A percentile compares a stretch with the other conserved stretches of the same genome.
phyloP scores from a whole-genome alignment of 2,329 filamentous ascomycete genomes.

The Chalaropsis thielavioides region DNA sequence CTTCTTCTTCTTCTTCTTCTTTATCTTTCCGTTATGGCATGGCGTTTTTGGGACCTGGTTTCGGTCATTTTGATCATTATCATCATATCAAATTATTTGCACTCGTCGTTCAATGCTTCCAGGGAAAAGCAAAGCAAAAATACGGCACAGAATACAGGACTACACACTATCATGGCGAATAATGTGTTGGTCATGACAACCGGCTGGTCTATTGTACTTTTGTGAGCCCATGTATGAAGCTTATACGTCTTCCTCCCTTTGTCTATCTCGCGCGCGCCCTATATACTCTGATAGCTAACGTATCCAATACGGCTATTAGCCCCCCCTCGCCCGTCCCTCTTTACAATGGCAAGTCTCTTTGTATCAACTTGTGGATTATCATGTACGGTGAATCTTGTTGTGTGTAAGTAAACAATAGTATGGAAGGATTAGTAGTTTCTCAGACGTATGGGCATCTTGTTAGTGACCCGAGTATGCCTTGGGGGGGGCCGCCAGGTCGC shows the following conservation, averaged over 20 bases:
- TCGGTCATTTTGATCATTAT: constrained; percentile 17
- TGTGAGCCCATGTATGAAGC: too few species aligned
- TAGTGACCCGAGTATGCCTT: constrained; percentile 24
- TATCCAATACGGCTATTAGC: too few species aligned
- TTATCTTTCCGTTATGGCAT: constrained; percentile 16
- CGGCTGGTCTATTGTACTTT: background rate
- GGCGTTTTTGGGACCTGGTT: constrained; percentile 18
- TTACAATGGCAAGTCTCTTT: too few species aligned
- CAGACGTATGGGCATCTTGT: background rate
- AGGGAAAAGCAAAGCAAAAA: background rate
- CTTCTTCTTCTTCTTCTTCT: constrained; percentile 16
- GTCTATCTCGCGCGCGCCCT: background rate
- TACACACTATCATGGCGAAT: background rate
- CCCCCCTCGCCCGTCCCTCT: too few species aligned
- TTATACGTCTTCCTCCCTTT: background rate
- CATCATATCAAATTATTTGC: constrained; percentile 13
- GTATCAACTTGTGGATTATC: too few species aligned
- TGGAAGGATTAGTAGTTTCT: background rate
- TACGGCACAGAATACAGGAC: background rate
- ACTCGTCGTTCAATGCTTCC: constrained; percentile 8
- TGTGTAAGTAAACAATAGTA: background rate
- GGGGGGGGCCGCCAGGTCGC: constrained; percentile 28
- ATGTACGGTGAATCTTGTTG: too few species aligned
- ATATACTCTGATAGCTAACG: background rate
- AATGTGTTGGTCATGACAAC: background rate